phyloP scores from a whole-genome alignment of 2,329 filamentous ascomycete genomes.

The Corinectria fuckeliana region DNA sequence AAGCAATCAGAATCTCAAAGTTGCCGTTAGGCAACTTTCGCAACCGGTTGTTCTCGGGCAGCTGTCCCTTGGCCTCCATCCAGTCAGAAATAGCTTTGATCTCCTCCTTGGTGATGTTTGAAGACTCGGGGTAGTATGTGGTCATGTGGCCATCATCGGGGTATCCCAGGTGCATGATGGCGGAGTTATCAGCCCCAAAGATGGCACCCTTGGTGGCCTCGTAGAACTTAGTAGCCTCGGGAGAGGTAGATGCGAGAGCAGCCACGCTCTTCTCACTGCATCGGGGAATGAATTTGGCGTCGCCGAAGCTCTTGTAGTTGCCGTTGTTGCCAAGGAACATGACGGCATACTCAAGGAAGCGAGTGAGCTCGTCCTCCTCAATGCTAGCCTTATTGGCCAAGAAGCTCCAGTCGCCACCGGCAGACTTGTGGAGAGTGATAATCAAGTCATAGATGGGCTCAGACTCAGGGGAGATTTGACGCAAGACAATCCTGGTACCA shows the following conservation, averaged over 20 bases:
- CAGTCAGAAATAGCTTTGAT: conserved; percentile 76
- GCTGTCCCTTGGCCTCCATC: conserved; percentile 73
- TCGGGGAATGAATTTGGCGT: conserved; percentile 82
- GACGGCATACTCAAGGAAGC: conserved; percentile 78
- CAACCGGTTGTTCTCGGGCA: conserved; percentile 79
- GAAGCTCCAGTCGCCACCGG: conserved; percentile 72
- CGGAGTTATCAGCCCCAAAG: conserved; percentile 69
- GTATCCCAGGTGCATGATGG: conserved; percentile 78
- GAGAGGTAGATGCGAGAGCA: conserved; percentile 65
- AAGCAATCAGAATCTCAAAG: conserved; percentile 79
- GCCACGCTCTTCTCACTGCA: conserved; percentile 68
- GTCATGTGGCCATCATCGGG: conserved; percentile 78
- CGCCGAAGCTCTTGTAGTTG: conserved; percentile 88
- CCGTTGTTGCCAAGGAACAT: conserved; percentile 82
- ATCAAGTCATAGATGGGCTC: conserved; percentile 85
- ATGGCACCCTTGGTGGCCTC: conserved; percentile 74
- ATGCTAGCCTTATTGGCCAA: conserved; percentile 70
- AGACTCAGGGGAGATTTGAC: conserved; percentile 82
- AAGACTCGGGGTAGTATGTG: conserved; percentile 81
- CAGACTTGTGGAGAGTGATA: conserved; percentile 70
- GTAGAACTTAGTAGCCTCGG: conserved; percentile 69
- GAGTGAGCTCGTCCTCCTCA: conserved; percentile 66
- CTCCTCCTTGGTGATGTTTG: conserved; percentile 75
- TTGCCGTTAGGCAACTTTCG: conserved; percentile 68
- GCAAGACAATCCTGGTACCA: conserved; percentile 78